Conservation (phyloP, 1,284 basidiomycete genomes). For the Chondrostereum purpureum region DNA sequence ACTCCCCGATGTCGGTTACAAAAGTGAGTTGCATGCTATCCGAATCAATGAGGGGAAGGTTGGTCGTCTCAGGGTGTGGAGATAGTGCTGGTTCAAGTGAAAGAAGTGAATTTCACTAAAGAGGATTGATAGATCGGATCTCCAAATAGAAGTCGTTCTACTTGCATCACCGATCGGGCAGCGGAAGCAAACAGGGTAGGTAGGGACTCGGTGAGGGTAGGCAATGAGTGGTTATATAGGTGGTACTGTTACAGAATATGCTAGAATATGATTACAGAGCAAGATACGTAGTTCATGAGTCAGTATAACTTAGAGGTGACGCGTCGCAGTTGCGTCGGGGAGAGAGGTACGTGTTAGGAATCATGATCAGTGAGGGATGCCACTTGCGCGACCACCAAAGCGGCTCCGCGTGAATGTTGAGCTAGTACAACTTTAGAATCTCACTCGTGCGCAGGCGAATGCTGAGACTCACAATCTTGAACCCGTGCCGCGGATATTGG, state of each 20-base stretch:
- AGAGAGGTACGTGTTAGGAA: too few relatives aligned
- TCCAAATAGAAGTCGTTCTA: too few relatives aligned
- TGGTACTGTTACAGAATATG: too few relatives aligned
- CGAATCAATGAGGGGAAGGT: neutral
- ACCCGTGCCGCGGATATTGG: conserved; percentile 48
- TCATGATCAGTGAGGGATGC: conserved; percentile 18
- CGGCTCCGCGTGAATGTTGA: conserved; percentile 40
- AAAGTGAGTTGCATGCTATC: conserved; percentile 85
- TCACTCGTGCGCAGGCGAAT: too few relatives aligned
- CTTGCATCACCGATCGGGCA: too few relatives aligned
- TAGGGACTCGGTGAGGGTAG: too few relatives aligned
- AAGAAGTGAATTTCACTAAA: too few relatives aligned
- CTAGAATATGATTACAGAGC: conserved; percentile 17
- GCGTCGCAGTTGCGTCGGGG: too few relatives aligned
- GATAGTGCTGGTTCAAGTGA: neutral
- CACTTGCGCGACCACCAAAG: conserved; percentile 26
- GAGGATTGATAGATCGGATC: too few relatives aligned
- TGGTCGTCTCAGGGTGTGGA: neutral
- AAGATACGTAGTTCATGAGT: conserved; percentile 14
- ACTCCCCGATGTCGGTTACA: conserved; percentile 68
- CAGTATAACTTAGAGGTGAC: conserved; percentile 8
- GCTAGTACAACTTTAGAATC: conserved; percentile 27
- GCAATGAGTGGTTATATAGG: too few relatives aligned
- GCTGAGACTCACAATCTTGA: conserved; percentile 48
- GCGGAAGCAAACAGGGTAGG: too few relatives aligned